Percentiles rank a stretch among this genome's conserved stretches.
These are phyloP conservation scores for Pseudocercospora fuligena DNA, from an alignment of 2,329 filamentous ascomycete species.

Conservation along the genomic window DNA sequence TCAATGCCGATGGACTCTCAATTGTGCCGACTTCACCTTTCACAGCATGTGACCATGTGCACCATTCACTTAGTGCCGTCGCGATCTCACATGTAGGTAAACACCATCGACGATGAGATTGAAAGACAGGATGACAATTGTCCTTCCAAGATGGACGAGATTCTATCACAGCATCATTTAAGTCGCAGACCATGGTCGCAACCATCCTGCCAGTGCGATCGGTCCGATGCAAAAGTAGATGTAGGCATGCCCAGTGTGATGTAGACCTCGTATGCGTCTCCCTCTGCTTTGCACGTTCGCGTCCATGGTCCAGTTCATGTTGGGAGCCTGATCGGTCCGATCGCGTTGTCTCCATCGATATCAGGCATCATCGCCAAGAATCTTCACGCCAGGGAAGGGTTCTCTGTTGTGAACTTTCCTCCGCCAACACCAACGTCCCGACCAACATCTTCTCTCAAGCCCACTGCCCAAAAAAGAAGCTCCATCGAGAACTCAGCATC, in stretches of 20 bases:
- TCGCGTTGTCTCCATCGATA: background rate
- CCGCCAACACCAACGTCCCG: background rate
- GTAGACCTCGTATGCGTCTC: background rate
- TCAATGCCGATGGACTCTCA: too few relatives aligned
- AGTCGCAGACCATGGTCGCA: background rate
- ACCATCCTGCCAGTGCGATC: background rate
- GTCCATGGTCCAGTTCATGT: too few relatives aligned
- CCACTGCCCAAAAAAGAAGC: background rate
- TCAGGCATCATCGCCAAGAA: background rate
- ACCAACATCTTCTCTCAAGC: background rate
- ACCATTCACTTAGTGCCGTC: background rate
- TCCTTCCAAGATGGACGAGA: background rate
- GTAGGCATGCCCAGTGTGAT: background rate
- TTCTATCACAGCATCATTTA: background rate
- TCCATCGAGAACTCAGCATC: background rate
- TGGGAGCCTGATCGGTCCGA: too few relatives aligned
- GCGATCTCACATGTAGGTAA: background rate
- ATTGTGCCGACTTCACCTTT: too few relatives aligned
- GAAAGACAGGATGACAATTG: background rate
- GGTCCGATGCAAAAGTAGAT: background rate
- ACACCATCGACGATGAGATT: background rate
- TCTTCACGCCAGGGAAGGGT: background rate
- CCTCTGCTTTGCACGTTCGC: background rate
- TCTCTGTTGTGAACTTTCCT: background rate
- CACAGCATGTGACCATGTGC: background rate